Evolutionary conservation across 441 rosid genomes (phyloP).

Genomic region (Melianthus villosus): DNA sequence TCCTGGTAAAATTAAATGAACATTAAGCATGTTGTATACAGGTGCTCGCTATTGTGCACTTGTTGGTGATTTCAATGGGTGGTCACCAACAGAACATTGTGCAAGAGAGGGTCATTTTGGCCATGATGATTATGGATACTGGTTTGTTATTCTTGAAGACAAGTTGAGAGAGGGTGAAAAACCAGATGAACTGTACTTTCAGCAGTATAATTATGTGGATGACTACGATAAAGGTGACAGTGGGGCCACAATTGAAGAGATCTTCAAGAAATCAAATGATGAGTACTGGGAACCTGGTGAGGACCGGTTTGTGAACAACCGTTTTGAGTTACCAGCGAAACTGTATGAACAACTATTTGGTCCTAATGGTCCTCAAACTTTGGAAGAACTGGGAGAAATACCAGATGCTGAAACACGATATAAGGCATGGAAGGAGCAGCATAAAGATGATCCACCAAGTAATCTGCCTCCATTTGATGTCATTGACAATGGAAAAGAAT

Average conservation of each 20-base stretch:
- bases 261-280: conserved; percentile 63
- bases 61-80: conserved; percentile 80
- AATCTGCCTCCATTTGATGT: conserved; percentile 69
- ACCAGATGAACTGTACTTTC: conserved; percentile 85
- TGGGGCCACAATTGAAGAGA: conserved; percentile 57
- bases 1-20: conserved; percentile 9
- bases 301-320: conserved; percentile 59
- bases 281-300: conserved; percentile 99
- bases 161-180: conserved; percentile 71
- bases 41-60: conserved; percentile 94
- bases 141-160: conserved; percentile 88
- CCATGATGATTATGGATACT: conserved; percentile 88
- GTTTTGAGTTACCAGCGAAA: conserved; percentile 74
- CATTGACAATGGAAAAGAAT: conserved; percentile 62
- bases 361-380: conserved; percentile 78
- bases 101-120: conserved; percentile 83
- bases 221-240: conserved; percentile 88
- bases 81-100: conserved; percentile 75
- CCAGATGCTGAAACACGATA: conserved; percentile 78
- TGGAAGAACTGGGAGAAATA: conserved; percentile 65
- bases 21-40: conserved; percentile 15
- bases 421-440: conserved; percentile 60
- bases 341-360: conserved; percentile 84
- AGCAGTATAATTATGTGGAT: conserved; percentile 76
- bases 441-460: conserved; percentile 82